A percentile compares a stretch with the other conserved stretches of the same genome.
Evolutionary conservation across 208 protist species (phyloP).

Genomic region (Trypanosoma avium): DNA sequence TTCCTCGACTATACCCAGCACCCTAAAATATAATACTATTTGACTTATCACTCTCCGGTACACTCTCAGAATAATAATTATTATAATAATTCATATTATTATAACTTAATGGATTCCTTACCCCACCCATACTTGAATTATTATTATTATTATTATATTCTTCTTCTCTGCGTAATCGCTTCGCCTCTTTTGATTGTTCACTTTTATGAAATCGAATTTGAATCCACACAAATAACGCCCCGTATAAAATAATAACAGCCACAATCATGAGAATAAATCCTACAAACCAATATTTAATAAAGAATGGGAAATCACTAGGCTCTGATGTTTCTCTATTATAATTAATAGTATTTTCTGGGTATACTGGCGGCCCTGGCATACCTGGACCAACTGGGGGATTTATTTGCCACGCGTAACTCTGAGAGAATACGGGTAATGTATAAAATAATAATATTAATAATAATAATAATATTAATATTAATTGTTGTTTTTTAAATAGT

Average conservation of each 20-base stretch:
- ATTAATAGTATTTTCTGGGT: background rate
- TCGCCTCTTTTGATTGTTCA: background rate
- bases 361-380: background rate
- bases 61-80: too few relatives aligned
- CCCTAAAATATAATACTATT: too few relatives aligned
- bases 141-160: constrained; percentile 7
- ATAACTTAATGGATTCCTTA: too few relatives aligned
- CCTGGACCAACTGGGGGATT: background rate
- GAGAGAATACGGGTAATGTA: too few relatives aligned
- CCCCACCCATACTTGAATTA: background rate
- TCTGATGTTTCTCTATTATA: background rate
- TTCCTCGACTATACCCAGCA: too few relatives aligned
- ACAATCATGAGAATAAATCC: background rate
- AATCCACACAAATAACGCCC: background rate
- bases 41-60: too few relatives aligned
- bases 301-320: background rate
- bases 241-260: background rate
- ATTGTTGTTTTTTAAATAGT: too few relatives aligned
- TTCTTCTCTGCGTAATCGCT: background rate
- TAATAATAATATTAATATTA: too few relatives aligned
- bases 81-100: too few relatives aligned
- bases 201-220: background rate
- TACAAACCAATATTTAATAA: background rate
- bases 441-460: too few relatives aligned
- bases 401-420: constrained; percentile 4